Base-by-base conservation (phyloP, 2,329 filamentous ascomycete species). In the Talaromyces sp. region DNA sequence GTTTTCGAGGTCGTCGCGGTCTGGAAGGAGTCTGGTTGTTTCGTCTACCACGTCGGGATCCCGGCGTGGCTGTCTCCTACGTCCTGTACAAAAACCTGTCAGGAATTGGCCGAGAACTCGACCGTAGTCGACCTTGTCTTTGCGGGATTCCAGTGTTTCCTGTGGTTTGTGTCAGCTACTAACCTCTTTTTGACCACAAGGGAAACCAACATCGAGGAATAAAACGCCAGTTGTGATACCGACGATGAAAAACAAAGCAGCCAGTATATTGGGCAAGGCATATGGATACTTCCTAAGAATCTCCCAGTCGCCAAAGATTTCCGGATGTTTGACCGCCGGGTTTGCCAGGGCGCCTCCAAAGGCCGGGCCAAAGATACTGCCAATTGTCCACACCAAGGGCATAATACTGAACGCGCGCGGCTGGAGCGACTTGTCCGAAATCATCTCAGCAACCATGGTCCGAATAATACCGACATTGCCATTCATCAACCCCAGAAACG, bases 401-500 rank as follows among this genome's bases (percentile, higher is more conserved):
- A 98, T 97, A 52, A 98, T 81, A 64, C 89, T 92, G 74, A 98
- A 98, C 0, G 95, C 95, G 57, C 86, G 82, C 0, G 93, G 93
- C 70, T 97, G 93, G 7, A 96, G 80, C 70, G 92, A 89, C 72
- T 84, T 91, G 73, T 95, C 87, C 0, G 91, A 90, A 1, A 96
- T 92, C 82, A 97, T 87, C 74, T 97, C 93, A 0, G 93, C 93
- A 2, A 97, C 92, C 78, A 95, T 91, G 2, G 87, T 90, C 63
- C 88, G 78, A 80, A 90, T 87, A 13, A 97, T 97, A 1, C 95
- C 90, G n/a, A 93, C 88, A 70, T 97, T 98, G 58, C 93, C 95
- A 70, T 96, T 97, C 51, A 89, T 87, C 10, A 88, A 82, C 1
- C 95, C 93, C 67, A 90, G 84, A n/a, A 97, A 78, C 7, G 86